phyloP scores from a whole-genome alignment of 2,329 filamentous ascomycete species.

The Xylaria sp. region DNA sequence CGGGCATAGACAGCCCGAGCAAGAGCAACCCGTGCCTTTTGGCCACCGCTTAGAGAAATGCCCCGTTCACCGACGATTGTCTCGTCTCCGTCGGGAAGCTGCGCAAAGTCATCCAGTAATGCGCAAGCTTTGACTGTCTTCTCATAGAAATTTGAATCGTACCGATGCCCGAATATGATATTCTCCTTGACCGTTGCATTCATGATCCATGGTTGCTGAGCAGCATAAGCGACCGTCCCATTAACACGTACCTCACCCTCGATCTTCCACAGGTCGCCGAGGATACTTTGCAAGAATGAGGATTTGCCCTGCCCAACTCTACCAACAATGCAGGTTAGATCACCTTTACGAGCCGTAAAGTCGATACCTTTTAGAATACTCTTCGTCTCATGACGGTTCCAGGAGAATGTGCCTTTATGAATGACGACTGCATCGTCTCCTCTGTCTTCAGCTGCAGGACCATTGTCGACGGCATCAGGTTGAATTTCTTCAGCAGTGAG shows the following conservation, averaged over 20 bases:
- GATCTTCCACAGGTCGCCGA: constrained; percentile 92
- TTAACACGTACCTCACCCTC: constrained; percentile 85
- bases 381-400: constrained; percentile 84
- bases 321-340: constrained; percentile 91
- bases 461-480: constrained; percentile 77
- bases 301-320: constrained; percentile 96
- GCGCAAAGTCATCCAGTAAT: constrained; percentile 87
- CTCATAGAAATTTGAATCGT: constrained; percentile 94
- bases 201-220: constrained; percentile 95
- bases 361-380: constrained; percentile 83
- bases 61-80: constrained; percentile 97
- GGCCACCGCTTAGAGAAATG: constrained; percentile 94
- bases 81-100: constrained; percentile 93
- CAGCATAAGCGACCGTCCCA: constrained; percentile 88
- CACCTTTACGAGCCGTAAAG: constrained; percentile 89
- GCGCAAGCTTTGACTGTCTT: constrained; percentile 92
- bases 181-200: constrained; percentile 98
- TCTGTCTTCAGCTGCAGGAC: constrained; percentile 75
- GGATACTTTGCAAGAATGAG: constrained; percentile 85
- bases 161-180: constrained; percentile 94
- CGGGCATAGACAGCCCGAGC: constrained; percentile 95
- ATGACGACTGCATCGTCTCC: constrained; percentile 90
- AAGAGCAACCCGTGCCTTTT: constrained; percentile 92
- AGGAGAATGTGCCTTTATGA: constrained; percentile 88
- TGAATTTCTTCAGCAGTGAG: constrained; percentile 92